Evolutionary conservation across 2,329 filamentous ascomycete genomes (phyloP).

Genomic region (Penicillium sp.): DNA sequence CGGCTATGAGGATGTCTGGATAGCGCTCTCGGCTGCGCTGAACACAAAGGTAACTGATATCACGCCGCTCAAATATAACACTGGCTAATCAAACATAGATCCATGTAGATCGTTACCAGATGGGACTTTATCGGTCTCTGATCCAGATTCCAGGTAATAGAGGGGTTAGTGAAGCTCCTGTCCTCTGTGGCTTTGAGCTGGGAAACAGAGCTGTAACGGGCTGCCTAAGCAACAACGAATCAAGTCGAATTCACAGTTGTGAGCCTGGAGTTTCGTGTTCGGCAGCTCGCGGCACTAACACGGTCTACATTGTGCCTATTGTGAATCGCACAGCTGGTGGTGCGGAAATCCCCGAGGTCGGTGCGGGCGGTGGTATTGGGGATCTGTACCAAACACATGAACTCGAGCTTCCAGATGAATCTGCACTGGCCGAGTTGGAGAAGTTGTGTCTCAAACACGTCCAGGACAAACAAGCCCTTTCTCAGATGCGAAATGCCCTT

Average conservation of each 20-base stretch:
- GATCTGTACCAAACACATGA: constrained; percentile 70
- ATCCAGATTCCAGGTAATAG: constrained; percentile 42
- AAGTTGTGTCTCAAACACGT: constrained; percentile 50
- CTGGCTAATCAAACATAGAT: constrained; percentile 50
- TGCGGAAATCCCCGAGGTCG: constrained; percentile 67
- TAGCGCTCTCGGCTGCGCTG: constrained; percentile 71
- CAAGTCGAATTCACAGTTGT: constrained; percentile 77
- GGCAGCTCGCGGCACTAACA: constrained; percentile 45
- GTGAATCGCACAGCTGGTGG: constrained; percentile 62
- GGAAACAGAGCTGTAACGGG: constrained; percentile 70
- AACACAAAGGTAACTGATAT: constrained; percentile 55
- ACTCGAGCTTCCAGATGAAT: constrained; percentile 57
- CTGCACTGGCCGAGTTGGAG: constrained; percentile 54
- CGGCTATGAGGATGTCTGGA: constrained; percentile 90
- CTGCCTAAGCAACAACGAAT: constrained; percentile 65
- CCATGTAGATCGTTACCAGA: constrained; percentile 81
- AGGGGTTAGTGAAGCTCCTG: constrained; percentile 60
- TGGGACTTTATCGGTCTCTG: constrained; percentile 68
- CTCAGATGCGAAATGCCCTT: constrained; percentile 33
- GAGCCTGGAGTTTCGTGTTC: constrained; percentile 62
- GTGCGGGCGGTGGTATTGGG: constrained; percentile 74
- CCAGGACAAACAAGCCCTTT: constrained; percentile 30
- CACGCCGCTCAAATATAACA: not conserved
- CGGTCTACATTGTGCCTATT: constrained; percentile 77
- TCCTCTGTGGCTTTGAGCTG: constrained; percentile 69